phyloP scores from a whole-genome alignment of 306 rosid genomes.

The Alnus rubra region DNA sequence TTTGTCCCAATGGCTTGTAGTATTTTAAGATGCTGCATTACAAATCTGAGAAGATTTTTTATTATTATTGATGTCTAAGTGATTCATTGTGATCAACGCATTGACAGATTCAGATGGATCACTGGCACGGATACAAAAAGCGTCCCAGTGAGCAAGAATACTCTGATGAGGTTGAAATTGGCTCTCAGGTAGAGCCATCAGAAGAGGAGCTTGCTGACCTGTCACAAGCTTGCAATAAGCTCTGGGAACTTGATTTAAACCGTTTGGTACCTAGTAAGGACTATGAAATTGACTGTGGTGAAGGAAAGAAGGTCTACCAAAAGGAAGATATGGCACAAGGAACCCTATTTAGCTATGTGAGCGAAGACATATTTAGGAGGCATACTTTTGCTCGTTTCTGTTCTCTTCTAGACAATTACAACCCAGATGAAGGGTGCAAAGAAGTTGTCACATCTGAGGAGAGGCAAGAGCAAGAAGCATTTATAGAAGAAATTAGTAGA shows the following conservation, averaged over 20 bases:
- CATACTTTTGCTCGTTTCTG: slow-evolving; percentile 82
- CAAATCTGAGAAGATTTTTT: background rate
- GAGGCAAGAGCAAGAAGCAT: slow-evolving; percentile 90
- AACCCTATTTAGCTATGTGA: slow-evolving; percentile 70
- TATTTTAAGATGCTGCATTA: background rate
- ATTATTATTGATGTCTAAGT: slow-evolving; percentile 13
- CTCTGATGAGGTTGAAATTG: slow-evolving; percentile 63
- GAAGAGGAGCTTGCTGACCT: slow-evolving; percentile 73
- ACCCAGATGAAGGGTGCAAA: slow-evolving; percentile 71
- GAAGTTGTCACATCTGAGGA: slow-evolving; percentile 93
- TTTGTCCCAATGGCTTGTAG: background rate
- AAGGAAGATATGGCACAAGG: slow-evolving; percentile 77
- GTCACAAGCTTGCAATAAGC: slow-evolving; percentile 69
- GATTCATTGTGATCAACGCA: slow-evolving; percentile 19
- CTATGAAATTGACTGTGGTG: slow-evolving; percentile 94
- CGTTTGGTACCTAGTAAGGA: slow-evolving; percentile 76
- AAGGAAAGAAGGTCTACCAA: slow-evolving; percentile 77
- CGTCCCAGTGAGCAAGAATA: slow-evolving; percentile 76
- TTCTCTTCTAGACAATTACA: slow-evolving; percentile 90
- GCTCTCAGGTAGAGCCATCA: slow-evolving; percentile 55
- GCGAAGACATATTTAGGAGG: slow-evolving; percentile 63
- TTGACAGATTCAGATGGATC: slow-evolving; percentile 65
- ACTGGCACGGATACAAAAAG: slow-evolving; percentile 66
- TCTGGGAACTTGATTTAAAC: slow-evolving; percentile 87
- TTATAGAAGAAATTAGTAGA: slow-evolving; percentile 92